These are phyloP conservation scores for Trichoderma guizhouense DNA, from an alignment of 2,329 filamentous ascomycete species.

Conservation along the genomic window DNA sequence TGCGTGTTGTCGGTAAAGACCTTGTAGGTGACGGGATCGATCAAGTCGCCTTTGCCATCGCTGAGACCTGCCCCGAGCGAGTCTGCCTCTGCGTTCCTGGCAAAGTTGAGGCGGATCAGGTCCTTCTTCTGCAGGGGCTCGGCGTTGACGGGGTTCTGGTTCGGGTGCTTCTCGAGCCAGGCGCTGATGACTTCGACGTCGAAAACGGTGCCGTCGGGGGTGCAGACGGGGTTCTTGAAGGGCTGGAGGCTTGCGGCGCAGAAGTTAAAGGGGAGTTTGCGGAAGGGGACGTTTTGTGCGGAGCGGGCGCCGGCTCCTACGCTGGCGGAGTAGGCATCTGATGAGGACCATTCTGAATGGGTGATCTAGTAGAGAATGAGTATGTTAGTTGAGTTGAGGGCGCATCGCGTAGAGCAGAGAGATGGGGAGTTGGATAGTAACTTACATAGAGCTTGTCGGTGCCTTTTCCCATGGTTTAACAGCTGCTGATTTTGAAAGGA, in stretches of 20 bases:
- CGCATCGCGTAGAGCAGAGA: background rate
- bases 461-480: conserved; percentile 38
- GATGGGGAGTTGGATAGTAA: background rate
- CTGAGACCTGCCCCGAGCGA: conserved; percentile 45
- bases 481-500: background rate
- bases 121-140: conserved; percentile 74
- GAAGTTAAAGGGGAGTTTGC: conserved; percentile 93
- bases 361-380: conserved; percentile 59
- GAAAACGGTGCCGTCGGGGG: conserved; percentile 80
- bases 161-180: conserved; percentile 84
- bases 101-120: conserved; percentile 85
- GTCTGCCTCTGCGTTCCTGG: conserved; percentile 75
- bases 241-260: conserved; percentile 95
- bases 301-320: conserved; percentile 63
- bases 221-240: conserved; percentile 93
- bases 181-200: conserved; percentile 91
- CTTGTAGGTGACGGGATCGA: conserved; percentile 96
- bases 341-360: conserved; percentile 94
- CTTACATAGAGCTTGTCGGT: conserved; percentile 46
- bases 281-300: conserved; percentile 62
- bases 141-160: conserved; percentile 87
- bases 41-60: conserved; percentile 70
- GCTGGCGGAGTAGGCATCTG: conserved; percentile 82
- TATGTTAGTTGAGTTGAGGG: background rate
- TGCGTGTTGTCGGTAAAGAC: conserved; percentile 98